Evolutionary conservation across 1,284 basidiomycete species (phyloP).

Genomic region (Cutaneotrichosporon sp.): DNA sequence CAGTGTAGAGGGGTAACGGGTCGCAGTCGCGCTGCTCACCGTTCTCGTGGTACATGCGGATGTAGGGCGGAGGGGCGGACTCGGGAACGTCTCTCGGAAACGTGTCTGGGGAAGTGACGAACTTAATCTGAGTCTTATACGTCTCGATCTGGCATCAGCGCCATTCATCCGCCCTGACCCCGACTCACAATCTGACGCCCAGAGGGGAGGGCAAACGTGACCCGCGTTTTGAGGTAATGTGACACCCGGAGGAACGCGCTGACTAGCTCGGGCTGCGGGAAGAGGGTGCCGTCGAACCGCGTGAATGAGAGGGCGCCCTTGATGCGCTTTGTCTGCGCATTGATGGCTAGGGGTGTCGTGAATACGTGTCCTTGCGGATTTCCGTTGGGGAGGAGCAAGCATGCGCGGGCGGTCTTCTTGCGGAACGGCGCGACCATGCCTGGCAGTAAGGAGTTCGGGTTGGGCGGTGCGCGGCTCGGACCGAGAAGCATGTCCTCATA

Average conservation of each 20-base stretch:
- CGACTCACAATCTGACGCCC: constrained; percentile 13
- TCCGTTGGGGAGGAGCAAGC: background rate
- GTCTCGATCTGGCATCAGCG: constrained; percentile 24
- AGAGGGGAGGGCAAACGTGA: constrained; percentile 26
- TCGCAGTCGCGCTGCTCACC: constrained; percentile 41
- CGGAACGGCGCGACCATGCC: background rate
- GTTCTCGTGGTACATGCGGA: constrained; percentile 45
- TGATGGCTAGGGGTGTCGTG: background rate
- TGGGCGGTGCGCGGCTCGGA: background rate
- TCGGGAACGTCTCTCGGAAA: constrained; percentile 4
- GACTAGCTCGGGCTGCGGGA: constrained; percentile 22
- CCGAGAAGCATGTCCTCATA: background rate
- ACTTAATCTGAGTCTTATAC: constrained; percentile 39
- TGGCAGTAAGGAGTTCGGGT: background rate
- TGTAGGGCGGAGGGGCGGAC: constrained; percentile 36
- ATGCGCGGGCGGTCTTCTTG: background rate
- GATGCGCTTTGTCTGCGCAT: background rate
- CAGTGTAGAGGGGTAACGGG: constrained; percentile 40
- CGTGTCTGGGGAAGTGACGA: constrained; percentile 31
- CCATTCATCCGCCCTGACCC: no score
- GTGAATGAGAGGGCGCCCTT: constrained; percentile 1
- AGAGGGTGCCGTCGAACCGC: background rate
- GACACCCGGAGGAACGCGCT: constrained; percentile 37
- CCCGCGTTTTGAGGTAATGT: constrained; percentile 39
- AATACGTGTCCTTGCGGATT: background rate